These are phyloP conservation scores for Solanum hybrid DNA, from an alignment of 305 asterid species.

Conservation along the genomic window DNA sequence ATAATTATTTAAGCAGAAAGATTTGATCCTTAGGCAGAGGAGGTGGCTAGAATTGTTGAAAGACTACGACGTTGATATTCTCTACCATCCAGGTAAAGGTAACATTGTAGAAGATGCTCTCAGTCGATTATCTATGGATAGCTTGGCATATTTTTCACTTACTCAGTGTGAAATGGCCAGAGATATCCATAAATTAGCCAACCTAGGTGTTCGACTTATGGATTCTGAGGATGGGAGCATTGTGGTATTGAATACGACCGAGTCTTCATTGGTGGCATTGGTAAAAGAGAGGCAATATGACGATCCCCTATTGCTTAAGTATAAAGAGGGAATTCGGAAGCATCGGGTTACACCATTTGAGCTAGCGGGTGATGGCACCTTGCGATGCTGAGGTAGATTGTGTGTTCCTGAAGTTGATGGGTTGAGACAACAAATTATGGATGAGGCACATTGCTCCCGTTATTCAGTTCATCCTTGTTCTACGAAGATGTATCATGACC, in stretches of 20 bases:
- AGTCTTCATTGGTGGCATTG: background rate
- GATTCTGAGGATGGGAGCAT: background rate
- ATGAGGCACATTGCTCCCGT: background rate
- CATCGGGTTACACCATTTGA: background rate
- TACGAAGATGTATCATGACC: background rate
- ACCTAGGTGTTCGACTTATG: background rate
- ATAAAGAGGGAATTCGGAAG: background rate
- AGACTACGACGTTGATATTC: too few species aligned
- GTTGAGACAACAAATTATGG: background rate
- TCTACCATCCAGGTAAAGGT: background rate
- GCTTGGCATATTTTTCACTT: background rate
- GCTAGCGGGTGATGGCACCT: background rate
- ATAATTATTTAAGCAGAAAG: background rate
- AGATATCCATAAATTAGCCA: background rate
- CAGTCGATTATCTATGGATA: too few species aligned
- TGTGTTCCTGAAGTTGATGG: background rate
- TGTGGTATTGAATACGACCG: background rate
- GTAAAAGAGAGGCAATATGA: background rate
- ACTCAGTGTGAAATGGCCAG: background rate
- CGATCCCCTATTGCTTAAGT: background rate
- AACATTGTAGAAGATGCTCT: background rate
- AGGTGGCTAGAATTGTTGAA: too few species aligned
- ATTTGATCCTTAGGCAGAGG: background rate
- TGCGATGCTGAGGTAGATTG: background rate
- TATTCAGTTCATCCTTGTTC: background rate